Evolutionary conservation across 139 green algal species (phyloP).

Genomic region (Picochlorum costavermella): DNA sequence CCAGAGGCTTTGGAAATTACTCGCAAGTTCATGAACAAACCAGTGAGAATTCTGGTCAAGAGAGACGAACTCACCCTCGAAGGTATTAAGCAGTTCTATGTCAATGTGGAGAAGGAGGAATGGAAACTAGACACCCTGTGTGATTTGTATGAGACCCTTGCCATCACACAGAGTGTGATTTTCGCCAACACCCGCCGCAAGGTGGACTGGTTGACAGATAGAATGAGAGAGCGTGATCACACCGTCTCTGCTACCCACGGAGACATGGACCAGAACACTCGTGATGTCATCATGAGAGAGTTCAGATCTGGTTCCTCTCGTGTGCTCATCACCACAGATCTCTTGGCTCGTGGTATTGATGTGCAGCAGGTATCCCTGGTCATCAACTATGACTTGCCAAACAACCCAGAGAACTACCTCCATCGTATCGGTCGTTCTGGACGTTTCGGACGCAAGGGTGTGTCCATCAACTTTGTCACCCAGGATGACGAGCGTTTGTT

Average conservation of each 20-base stretch:
- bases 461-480: conserved; percentile 99
- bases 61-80: conserved; percentile 99
- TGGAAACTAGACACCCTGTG: conserved; percentile 99
- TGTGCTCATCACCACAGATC: conserved; percentile 99
- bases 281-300: conserved; percentile 99
- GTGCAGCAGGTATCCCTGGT: conserved; percentile 99
- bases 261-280: conserved; percentile 99
- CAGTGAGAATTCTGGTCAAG: conserved; percentile 99
- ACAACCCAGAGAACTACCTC: conserved; percentile 99
- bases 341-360: conserved; percentile 98
- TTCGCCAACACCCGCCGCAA: conserved; percentile 99
- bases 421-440: conserved; percentile 95
- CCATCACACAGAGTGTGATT: conserved; percentile 99
- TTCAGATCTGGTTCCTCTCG: conserved; percentile 97
- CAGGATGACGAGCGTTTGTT: conserved; percentile 91
- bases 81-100: conserved; percentile 99
- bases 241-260: conserved; percentile 98
- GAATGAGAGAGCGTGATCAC: conserved; percentile 98
- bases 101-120: conserved; percentile 89
- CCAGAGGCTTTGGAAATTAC: conserved; percentile 99
- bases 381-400: conserved; percentile 99
- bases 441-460: conserved; percentile 93
- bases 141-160: conserved; percentile 99
- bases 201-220: conserved; percentile 99
- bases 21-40: conserved; percentile 99